phyloP scores from a whole-genome alignment of 768 basidiomycete genomes.

The Paxillus involutus region DNA sequence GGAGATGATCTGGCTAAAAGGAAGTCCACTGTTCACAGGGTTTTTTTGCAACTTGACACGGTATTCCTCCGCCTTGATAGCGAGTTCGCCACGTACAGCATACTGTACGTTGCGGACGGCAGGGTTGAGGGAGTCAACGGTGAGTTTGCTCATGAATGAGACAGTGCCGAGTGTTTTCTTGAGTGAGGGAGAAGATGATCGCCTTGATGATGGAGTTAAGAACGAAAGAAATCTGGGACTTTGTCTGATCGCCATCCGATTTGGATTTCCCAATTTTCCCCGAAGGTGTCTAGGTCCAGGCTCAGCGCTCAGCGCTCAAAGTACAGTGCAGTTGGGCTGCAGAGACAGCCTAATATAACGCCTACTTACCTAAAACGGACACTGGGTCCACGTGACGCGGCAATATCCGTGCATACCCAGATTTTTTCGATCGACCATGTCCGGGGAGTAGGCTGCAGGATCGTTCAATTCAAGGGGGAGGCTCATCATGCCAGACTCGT shows the following conservation, averaged over 20 bases:
- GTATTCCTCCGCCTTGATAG: constrained; percentile 88
- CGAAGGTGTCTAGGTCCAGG: too few relatives aligned
- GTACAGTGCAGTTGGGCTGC: too few relatives aligned
- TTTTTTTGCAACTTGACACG: constrained; percentile 65
- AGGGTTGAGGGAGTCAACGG: constrained; percentile 76
- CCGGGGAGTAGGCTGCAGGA: too few relatives aligned
- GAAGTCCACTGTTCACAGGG: constrained; percentile 49
- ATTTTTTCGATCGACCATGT: constrained; percentile 21
- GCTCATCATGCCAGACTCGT: constrained; percentile 72
- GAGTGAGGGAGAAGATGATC: not conserved
- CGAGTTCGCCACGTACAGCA: constrained; percentile 95
- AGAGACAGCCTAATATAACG: too few relatives aligned
- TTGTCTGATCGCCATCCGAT: constrained; percentile 11
- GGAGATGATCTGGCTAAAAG: constrained; percentile 86
- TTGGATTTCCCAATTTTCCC: not conserved
- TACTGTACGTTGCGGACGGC: constrained; percentile 87
- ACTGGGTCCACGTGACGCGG: constrained; percentile 14
- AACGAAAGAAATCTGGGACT: constrained; percentile 4
- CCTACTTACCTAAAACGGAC: too few relatives aligned
- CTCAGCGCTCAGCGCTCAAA: too few relatives aligned
- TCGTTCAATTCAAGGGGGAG: not conserved
- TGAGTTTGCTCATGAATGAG: constrained; percentile 54
- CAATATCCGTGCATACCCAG: constrained; percentile 7
- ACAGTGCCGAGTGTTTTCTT: constrained; percentile 3
- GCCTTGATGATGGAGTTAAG: not conserved